These are phyloP conservation scores for Curvularia sp. DNA, from an alignment of 2,329 filamentous ascomycete genomes.

Conservation along the genomic window DNA sequence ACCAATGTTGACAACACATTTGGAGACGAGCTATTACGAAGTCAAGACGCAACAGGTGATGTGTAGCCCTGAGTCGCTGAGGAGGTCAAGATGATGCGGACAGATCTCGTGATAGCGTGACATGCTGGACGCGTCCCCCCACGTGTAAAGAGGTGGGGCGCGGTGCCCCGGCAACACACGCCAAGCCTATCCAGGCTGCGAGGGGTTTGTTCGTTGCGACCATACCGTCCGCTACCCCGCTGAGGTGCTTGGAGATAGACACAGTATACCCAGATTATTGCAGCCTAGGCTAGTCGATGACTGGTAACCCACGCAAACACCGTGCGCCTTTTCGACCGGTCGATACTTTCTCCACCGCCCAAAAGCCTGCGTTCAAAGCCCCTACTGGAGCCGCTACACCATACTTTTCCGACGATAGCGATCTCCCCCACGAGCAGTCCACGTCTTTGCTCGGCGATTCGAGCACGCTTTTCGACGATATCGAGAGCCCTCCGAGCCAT, in stretches of 20 bases:
- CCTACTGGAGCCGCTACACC: slow-evolving; percentile 8
- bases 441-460: slow-evolving; percentile 38
- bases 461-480: slow-evolving; percentile 49
- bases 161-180: slow-evolving; percentile 17
- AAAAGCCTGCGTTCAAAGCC: slow-evolving; percentile 40
- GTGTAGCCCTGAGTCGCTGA: neutral
- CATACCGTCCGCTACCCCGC: neutral
- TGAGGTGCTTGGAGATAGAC: neutral
- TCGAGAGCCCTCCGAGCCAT: slow-evolving; percentile 10
- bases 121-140: slow-evolving; percentile 13
- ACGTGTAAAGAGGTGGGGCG: slow-evolving; percentile 10
- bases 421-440: slow-evolving; percentile 19
- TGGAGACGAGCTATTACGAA: neutral
- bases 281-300: slow-evolving; percentile 30
- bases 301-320: slow-evolving; percentile 37
- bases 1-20: neutral
- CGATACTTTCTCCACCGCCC: slow-evolving; percentile 44
- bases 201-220: slow-evolving; percentile 6
- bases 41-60: neutral
- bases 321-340: slow-evolving; percentile 45
- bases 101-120: slow-evolving; percentile 18
- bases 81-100: too few relatives aligned
- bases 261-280: neutral
- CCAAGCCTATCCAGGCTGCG: slow-evolving; percentile 14
- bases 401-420: slow-evolving; percentile 14